Evolutionary conservation across 352 stramenopile species (phyloP).

Genomic region (Phytophthora pistaciae): DNA sequence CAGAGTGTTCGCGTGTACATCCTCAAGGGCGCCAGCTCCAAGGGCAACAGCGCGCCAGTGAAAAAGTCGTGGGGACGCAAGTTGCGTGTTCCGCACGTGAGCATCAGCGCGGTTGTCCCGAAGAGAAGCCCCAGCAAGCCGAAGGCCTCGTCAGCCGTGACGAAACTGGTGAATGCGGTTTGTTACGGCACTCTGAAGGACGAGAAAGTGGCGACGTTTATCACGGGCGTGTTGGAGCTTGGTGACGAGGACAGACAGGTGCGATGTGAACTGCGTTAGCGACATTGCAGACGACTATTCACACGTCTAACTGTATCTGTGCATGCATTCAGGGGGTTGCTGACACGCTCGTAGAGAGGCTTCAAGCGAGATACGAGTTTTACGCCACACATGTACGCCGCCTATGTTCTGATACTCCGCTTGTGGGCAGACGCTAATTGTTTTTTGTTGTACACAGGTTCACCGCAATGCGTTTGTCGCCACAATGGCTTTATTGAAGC

Average conservation of each 20-base stretch:
- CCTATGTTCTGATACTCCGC: background rate
- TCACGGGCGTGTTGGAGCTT: conserved; percentile 76
- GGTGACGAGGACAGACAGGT: conserved; percentile 76
- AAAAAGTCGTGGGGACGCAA: conserved; percentile 89
- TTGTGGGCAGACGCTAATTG: background rate
- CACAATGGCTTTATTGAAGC: conserved; percentile 78
- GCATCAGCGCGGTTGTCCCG: conserved; percentile 74
- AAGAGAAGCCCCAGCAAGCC: conserved; percentile 67
- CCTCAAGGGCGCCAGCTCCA: conserved; percentile 71
- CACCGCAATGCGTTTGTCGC: conserved; percentile 81
- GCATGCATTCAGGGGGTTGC: conserved; percentile 62
- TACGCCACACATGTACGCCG: conserved; percentile 73
- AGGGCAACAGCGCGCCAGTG: conserved; percentile 70
- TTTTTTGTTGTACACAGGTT: conserved; percentile 49
- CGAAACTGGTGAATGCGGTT: conserved; percentile 88
- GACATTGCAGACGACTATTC: background rate
- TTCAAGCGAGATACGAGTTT: conserved; percentile 87
- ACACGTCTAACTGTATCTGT: background rate
- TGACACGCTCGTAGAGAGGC: conserved; percentile 86
- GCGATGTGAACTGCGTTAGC: conserved; percentile 1
- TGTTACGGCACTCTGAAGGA: conserved; percentile 80
- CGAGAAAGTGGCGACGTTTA: conserved; percentile 77
- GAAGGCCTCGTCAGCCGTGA: conserved; percentile 61
- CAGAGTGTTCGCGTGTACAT: conserved; percentile 90
- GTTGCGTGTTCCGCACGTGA: conserved; percentile 76